Base-by-base conservation (phyloP, 192 early-diverging fungal genomes). In the Coemansia sp. region DNA sequence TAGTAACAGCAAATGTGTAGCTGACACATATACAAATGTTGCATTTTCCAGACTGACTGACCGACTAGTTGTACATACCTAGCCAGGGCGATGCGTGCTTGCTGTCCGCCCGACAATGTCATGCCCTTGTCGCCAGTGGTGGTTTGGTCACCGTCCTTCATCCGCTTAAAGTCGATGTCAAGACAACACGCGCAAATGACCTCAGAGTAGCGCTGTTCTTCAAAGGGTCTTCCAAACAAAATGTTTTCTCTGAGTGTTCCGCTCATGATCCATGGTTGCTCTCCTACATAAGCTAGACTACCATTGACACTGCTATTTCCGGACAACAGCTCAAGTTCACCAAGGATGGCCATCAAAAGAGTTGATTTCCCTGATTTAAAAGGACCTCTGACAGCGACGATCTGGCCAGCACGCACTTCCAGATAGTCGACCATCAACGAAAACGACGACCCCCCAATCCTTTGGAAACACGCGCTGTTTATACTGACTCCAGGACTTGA, bases 281-380 rank as follows among this genome's bases (percentile, higher is more conserved):
- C 63, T 15, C 59, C 66, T 11, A 72, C 74, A 26, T 71, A 79
- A 9, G 68, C 77, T 20, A 70, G 76, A 16, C 67, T 63, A 5
- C 72, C 77, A 15, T 16, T 36, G 11, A 45, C 11, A 15, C 24
- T 1, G 43, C 63, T 64, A 0, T 4, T 60, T 3, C 71, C 76
- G 0, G 69, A 64, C 4, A 36, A 56, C 3, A 60, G 53, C 41
- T 69, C 18, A 12, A 93, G 88, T 83, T 96, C 94, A 33, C 91
- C 88, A 7, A 94, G 78, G 15, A 95, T 78, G 46, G 92, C 89
- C 26, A 89, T 70, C 15, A 95, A 68, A 30, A 97, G 60, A 6
- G 88, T 86, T 10, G 89, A 86, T 69, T 97, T 97, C 35, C 95
- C 95, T 21, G 87, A 85, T 4, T 94, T 94, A 16, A 94, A 93